Percentiles rank a stretch among this genome's conserved stretches.
These are phyloP conservation scores for Angophora floribunda DNA, from an alignment of 345 rosid genomes.

Conservation along the genomic window DNA sequence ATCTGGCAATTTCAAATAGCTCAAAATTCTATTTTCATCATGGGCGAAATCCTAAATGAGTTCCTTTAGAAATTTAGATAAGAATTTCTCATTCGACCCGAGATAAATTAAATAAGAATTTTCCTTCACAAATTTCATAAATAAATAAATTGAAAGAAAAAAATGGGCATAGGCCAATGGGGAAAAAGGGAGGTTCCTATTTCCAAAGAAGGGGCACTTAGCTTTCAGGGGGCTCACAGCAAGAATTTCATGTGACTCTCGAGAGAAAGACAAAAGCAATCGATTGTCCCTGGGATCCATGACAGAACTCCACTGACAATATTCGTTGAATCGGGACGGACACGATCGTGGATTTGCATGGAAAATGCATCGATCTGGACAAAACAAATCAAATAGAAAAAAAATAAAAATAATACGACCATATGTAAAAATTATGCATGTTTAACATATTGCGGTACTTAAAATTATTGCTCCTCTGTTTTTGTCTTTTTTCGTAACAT, in stretches of 20 bases:
- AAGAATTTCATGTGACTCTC: neutral
- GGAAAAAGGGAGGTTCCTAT: neutral
- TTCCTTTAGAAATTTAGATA: neutral
- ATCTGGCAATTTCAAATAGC: too few relatives aligned
- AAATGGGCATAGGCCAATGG: neutral
- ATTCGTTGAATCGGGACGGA: neutral
- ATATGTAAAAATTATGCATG: neutral
- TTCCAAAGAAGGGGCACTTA: neutral
- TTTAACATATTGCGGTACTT: neutral
- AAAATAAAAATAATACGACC: neutral
- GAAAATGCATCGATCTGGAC: neutral
- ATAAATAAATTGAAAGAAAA: accelerated
- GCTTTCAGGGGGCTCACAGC: neutral
- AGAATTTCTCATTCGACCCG: neutral
- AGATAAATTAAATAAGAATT: neutral
- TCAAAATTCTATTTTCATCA: too few relatives aligned
- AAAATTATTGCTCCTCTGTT: neutral
- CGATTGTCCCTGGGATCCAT: neutral
- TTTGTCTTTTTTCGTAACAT: too few relatives aligned
- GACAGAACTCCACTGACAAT: neutral
- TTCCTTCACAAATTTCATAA: neutral
- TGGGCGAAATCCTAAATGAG: neutral
- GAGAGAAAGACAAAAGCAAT: neutral
- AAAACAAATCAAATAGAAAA: neutral
- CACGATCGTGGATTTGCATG: neutral